Evolutionary conservation across 2,329 filamentous ascomycete species (phyloP).

Genomic region (Aureobasidium uvarum): DNA sequence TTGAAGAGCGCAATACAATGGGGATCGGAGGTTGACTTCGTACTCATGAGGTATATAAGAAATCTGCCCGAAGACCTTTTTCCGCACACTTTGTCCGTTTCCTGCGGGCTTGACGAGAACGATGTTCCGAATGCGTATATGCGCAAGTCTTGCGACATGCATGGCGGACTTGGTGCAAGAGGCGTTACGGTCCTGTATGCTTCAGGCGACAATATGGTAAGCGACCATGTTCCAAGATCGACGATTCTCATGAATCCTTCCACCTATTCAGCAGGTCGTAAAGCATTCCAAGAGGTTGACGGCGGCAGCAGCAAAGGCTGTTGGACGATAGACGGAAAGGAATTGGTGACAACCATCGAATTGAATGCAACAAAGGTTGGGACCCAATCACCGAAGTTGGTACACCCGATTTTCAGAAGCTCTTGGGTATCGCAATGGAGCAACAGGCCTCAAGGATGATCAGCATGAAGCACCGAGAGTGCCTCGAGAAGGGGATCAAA

Average conservation of each 20-base stretch:
- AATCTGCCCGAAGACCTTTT: background rate
- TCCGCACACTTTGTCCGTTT: background rate
- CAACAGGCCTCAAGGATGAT: background rate
- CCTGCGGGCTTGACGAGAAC: background rate
- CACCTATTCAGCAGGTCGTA: slow-evolving; percentile 50
- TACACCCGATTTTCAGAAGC: slow-evolving; percentile 27
- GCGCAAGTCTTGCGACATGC: background rate
- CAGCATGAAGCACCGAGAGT: background rate
- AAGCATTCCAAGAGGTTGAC: slow-evolving; percentile 53
- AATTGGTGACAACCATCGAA: too few relatives aligned
- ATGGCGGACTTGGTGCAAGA: background rate
- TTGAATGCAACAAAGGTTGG: slow-evolving; percentile 33
- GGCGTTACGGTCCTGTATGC: background rate
- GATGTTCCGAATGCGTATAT: background rate
- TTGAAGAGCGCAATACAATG: too few relatives aligned
- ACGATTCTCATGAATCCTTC: slow-evolving; percentile 55
- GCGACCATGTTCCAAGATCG: background rate
- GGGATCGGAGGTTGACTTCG: too few relatives aligned
- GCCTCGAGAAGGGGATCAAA: background rate
- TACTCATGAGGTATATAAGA: too few relatives aligned
- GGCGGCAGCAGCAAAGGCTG: slow-evolving; percentile 40
- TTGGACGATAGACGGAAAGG: background rate
- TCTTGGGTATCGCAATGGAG: background rate
- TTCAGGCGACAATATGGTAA: background rate
- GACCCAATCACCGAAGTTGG: slow-evolving; percentile 39